phyloP scores from a whole-genome alignment of 2,329 filamentous ascomycete species.

The Emydomyces testavorans region DNA sequence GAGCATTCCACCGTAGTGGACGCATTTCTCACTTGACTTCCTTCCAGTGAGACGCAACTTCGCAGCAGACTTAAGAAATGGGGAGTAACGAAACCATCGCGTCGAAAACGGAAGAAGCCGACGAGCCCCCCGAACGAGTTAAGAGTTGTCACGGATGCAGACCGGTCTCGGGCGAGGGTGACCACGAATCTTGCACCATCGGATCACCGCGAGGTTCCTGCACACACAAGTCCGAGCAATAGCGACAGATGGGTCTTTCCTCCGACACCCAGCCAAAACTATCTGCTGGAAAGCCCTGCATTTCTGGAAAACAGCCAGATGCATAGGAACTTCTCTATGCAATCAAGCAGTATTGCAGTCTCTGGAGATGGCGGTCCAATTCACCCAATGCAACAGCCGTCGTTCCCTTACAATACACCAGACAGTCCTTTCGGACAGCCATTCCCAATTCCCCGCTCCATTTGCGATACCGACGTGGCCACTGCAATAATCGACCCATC shows the following conservation, averaged over 20 bases:
- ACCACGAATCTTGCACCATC: background rate
- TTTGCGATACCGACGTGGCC: background rate
- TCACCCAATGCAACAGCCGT: background rate
- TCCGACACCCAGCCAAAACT: constrained; percentile 1
- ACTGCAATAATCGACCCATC: background rate
- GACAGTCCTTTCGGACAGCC: background rate
- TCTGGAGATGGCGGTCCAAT: background rate
- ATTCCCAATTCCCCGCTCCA: background rate
- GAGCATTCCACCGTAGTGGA: background rate
- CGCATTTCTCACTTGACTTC: background rate
- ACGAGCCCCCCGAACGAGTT: background rate
- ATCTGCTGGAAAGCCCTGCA: background rate
- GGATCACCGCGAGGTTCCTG: background rate
- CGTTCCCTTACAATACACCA: background rate
- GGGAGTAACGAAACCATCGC: constrained; percentile 36
- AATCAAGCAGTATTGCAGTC: background rate
- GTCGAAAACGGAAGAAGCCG: constrained; percentile 32
- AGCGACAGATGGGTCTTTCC: constrained; percentile 1
- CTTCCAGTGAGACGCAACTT: constrained; percentile 34
- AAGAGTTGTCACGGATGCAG: background rate
- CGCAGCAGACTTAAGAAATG: constrained; percentile 37
- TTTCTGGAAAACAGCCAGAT: background rate
- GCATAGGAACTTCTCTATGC: background rate
- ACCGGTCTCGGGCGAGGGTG: background rate
- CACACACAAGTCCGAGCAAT: background rate